These are phyloP conservation scores for Yarrowia sp. DNA, from an alignment of 805 yeast species.

Conservation along the genomic window DNA sequence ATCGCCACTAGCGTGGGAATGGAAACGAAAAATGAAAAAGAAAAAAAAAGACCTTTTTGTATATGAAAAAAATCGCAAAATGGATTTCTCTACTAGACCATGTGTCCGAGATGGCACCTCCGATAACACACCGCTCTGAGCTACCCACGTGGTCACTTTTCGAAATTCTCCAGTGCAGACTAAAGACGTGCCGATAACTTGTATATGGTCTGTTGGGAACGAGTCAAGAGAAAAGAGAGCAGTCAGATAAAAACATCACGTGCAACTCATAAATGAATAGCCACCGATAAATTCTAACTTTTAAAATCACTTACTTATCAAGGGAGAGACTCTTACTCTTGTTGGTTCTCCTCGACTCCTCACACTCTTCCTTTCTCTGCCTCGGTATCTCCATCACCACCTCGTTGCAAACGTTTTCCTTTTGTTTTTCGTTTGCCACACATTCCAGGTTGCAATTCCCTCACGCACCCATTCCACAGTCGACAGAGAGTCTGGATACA, in stretches of 20 bases:
- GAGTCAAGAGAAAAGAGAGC: background rate
- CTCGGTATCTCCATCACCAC: no score
- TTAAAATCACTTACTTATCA: no score
- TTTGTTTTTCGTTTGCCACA: background rate
- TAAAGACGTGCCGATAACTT: background rate
- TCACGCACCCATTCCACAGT: slow-evolving; percentile 1
- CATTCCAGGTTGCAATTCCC: slow-evolving; percentile 15
- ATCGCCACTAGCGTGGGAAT: background rate
- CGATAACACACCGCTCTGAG: slow-evolving; percentile 14
- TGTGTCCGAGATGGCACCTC: slow-evolving; percentile 1
- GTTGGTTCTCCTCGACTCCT: background rate
- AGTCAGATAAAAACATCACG: background rate
- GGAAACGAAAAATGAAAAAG: background rate
- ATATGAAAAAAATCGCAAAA: background rate
- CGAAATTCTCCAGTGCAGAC: background rate
- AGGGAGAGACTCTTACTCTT: background rate
- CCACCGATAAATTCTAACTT: background rate
- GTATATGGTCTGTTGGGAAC: no score
- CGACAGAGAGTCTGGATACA: background rate
- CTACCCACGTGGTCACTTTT: slow-evolving; percentile 18
- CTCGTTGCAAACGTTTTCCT: background rate
- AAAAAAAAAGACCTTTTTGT: background rate
- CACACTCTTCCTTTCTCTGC: background rate
- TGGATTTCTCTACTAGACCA: no score
- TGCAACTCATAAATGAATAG: background rate